Base-by-base conservation (phyloP, 2,329 filamentous ascomycete species). In the Sordariomycetes sp. region DNA sequence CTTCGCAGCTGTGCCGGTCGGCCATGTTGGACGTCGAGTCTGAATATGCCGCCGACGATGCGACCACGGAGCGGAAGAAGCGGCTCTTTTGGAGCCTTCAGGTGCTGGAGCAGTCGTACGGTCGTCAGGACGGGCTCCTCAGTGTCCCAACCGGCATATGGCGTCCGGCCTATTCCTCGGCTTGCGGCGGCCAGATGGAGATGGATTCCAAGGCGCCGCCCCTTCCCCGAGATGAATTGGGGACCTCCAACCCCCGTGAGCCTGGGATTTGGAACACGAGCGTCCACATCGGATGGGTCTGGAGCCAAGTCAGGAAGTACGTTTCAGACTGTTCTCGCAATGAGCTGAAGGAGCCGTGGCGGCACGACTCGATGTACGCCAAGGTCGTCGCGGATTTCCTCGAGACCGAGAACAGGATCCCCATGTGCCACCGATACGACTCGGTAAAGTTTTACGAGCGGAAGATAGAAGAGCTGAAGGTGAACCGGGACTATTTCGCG, bases 351-450 rank as follows among this genome's bases (percentile, higher is more conserved):
- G 77, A 79, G 59, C 77, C 77, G 0, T 80, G 77, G 77, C 67
- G 76, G 16, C 72, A 77, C 61, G 76, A 79, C 64, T 80, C 77
- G 0, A 75, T 73, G 68, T 80, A 80, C 63, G 70, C 77, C 53
- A 74, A 73, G 61, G 73, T 80, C 0, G 66, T 77, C 0, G 78
- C 77, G 1, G 76, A 79, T 61, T 73, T 80, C 8, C 78, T 78
- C 61, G 77, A 79, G 62, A 73, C 74, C 3, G 77, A 79, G 63
- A 78, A 75, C 62, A 65, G 71, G 20, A 74, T 74, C 35, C 73
- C 77, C 5, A 75, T 77, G 61, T 79, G 75, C 58, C 77, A 79
- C 62, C 73, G 78, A 12, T 80, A 79, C 60, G 76, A 80, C 64
- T 74, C 74, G 1, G 76, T 77, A 61, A 78, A 77, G 56, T 80